phyloP scores from a whole-genome alignment of 2,329 filamentous ascomycete species.

The Colletotrichum tofieldiae region DNA sequence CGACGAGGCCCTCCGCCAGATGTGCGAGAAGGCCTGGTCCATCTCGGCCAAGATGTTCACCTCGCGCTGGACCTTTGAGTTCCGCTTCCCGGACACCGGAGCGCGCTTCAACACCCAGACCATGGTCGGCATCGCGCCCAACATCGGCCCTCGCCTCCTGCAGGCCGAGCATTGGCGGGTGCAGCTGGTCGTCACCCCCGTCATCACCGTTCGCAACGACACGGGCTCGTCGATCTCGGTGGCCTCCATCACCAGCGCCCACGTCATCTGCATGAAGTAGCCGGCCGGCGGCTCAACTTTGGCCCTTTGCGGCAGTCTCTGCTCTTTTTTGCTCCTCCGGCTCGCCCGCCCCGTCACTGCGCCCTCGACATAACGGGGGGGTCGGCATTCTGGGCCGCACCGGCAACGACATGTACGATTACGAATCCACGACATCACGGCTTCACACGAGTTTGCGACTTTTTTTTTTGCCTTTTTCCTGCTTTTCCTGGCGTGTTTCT shows the following conservation, averaged over 20 bases:
- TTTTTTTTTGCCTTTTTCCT: background rate
- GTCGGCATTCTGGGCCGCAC: background rate
- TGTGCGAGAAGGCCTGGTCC: conserved; percentile 61
- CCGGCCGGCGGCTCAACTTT: background rate
- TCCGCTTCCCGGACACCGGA: conserved; percentile 66
- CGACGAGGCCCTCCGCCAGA: conserved; percentile 58
- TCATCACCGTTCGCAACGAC: conserved; percentile 69
- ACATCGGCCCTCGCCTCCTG: conserved; percentile 58
- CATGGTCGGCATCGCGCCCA: conserved; percentile 64
- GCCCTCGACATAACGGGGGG: background rate
- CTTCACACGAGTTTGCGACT: background rate
- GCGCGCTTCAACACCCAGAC: conserved; percentile 64
- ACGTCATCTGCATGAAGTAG: conserved; percentile 63
- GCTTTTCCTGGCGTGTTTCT: background rate
- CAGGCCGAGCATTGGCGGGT: conserved; percentile 68
- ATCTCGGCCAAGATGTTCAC: conserved; percentile 64
- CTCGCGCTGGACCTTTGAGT: conserved; percentile 61
- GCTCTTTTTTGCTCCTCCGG: background rate
- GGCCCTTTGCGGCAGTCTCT: background rate
- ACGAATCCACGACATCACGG: background rate
- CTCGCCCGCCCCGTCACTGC: background rate
- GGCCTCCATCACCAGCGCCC: conserved; percentile 61
- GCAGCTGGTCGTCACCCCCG: conserved; percentile 69
- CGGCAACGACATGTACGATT: background rate
- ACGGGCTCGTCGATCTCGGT: conserved; percentile 61